Base-by-base conservation (phyloP, 164 flowering plant species). In the Nelumbo lutea region DNA sequence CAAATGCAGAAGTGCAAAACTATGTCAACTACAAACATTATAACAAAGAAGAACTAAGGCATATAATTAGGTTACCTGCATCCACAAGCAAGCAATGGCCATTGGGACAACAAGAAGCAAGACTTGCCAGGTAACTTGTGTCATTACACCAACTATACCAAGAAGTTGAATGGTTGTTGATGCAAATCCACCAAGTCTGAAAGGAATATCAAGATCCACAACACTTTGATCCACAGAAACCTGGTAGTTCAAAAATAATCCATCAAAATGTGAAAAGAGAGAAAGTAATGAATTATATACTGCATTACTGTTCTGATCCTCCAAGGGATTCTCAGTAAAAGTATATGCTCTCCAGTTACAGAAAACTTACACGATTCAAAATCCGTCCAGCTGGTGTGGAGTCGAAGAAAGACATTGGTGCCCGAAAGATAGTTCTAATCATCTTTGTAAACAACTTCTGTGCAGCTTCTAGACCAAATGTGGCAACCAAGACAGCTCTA, bases 181-280 rank as follows among this genome's bases (percentile, higher is more conserved):
- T 64, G 99, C 99, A 80, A 95, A 95, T 62, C 98, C 98, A 72
- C 98, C 98, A 76, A 95, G 98, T 86, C 98, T 86, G 78, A 93
- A 95, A 69, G 99, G 99, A 75, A 95, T 92, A 77, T 95, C 98
- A 79, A 95, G 97, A 82, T 95, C 99, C 70, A 95, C 93, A 67
- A 93, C 98, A 87, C 99, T 95, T 84, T 95, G 99, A 85, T 95
- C 99, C 75, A 93, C 77, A 51, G 99, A 95, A 14, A 93, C 99
- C 99, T 95, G 89, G 47, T 59, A 72, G 44, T 67, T 68, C 64
- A 79, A 51, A 74, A 63, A 56, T 67, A 45, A 62, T 61, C 13
- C 69, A 70, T 67, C 41, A 66, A 6, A 51, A 45, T 45, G 52
- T 65, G 73, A 68, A 51, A 56, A 47, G 14, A 13, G 14, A 13